A percentile compares a stretch with the other conserved stretches of the same genome.
Conservation (phyloP, 805 yeast species). For the Hanseniaspora thailandica region DNA sequence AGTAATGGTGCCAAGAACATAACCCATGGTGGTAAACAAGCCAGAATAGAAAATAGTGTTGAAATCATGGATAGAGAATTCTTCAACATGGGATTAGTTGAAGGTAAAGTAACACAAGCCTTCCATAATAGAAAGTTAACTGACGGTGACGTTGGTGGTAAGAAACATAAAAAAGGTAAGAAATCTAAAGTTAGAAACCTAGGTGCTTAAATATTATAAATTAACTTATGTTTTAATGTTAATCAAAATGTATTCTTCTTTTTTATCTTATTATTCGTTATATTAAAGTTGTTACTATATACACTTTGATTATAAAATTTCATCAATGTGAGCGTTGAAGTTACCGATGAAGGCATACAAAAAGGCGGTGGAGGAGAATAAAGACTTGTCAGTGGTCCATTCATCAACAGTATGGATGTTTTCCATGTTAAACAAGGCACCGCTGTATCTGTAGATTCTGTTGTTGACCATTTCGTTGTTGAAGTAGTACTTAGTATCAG, state of each 20-base stretch:
- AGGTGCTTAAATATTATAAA: conserved; percentile 2
- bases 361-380: conserved; percentile 17
- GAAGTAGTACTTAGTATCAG: conserved; percentile 18
- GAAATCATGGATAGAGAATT: conserved; percentile 78
- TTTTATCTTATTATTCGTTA: not conserved
- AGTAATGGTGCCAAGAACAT: conserved; percentile 38
- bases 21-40: conserved; percentile 72
- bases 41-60: conserved; percentile 65
- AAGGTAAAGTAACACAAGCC: conserved; percentile 56
- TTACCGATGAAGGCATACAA: conserved; percentile 18
- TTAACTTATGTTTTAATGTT: not conserved
- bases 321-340: conserved; percentile 16
- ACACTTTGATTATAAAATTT: not conserved
- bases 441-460: conserved; percentile 18
- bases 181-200: conserved; percentile 31
- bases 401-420: conserved; percentile 19
- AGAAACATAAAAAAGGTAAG: conserved; percentile 67
- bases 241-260: not conserved
- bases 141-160: conserved; percentile 27
- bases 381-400: conserved; percentile 14
- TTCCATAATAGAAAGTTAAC: conserved; percentile 46
- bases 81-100: conserved; percentile 53
- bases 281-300: not conserved
- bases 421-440: conserved; percentile 7
- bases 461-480: conserved; percentile 15